A percentile compares a stretch with the other conserved stretches of the same genome.
Conservation (phyloP, 129 eudicot species). For the Centella asiatica region DNA sequence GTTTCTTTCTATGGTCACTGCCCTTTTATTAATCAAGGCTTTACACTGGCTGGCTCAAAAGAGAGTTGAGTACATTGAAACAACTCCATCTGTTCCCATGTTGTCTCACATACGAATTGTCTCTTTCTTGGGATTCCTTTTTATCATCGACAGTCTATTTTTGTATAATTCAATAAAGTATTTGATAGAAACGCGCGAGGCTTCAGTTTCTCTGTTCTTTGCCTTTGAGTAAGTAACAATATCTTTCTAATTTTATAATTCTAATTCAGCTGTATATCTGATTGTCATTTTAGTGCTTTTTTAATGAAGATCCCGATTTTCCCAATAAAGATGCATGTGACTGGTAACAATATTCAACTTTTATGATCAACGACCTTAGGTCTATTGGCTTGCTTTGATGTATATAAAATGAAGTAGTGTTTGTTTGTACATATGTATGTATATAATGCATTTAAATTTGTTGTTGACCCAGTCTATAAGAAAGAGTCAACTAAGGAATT, state of each 20-base stretch:
- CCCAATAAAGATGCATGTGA: too few species aligned
- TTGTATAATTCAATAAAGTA: constrained; percentile 60
- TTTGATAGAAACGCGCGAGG: constrained; percentile 77
- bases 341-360: too few species aligned
- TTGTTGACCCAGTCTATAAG: background rate
- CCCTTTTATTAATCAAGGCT: constrained; percentile 76
- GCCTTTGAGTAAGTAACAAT: constrained; percentile 74
- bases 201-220: constrained; percentile 94
- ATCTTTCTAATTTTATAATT: constrained; percentile 1
- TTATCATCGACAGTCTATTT: constrained; percentile 70
- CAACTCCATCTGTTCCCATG: constrained; percentile 84
- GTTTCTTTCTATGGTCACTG: constrained; percentile 91
- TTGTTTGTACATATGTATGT: background rate
- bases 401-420: background rate
- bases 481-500: too few species aligned
- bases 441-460: background rate
- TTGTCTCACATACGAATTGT: constrained; percentile 80
- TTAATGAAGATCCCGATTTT: too few species aligned
- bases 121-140: constrained; percentile 95
- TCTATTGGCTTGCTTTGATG: background rate
- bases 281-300: too few species aligned
- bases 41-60: constrained; percentile 99
- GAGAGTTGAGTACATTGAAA: constrained; percentile 95
- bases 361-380: too few species aligned
- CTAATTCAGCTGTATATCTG: background rate